Evolutionary conservation across 495 filamentous ascomycete species (phyloP).

Genomic region (Cenococcum geophilum): DNA sequence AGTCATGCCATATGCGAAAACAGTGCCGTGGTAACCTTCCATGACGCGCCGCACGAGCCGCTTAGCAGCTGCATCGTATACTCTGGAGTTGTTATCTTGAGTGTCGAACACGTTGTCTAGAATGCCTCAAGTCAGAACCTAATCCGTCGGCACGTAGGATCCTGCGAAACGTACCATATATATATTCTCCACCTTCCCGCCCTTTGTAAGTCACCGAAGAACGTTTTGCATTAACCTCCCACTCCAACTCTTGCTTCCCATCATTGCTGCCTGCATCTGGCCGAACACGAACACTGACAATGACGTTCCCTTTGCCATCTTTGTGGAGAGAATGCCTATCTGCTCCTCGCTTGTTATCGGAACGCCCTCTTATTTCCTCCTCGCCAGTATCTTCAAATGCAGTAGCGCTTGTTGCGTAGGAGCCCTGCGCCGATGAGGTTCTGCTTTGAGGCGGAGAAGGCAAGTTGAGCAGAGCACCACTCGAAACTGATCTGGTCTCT

Average conservation of each 20-base stretch:
- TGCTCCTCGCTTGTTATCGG: conserved; percentile 39
- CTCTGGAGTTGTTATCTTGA: conserved; percentile 84
- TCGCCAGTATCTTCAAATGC: conserved; percentile 72
- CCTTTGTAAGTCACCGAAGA: conserved; percentile 77
- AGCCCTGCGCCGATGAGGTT: conserved; percentile 83
- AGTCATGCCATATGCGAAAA: conserved; percentile 99
- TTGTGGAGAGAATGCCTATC: conserved; percentile 32
- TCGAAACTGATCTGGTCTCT: conserved; percentile 61
- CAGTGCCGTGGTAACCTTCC: conserved; percentile 98
- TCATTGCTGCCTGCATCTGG: conserved; percentile 66
- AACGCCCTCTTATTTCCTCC: conserved; percentile 40
- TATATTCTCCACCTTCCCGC: conserved; percentile 85
- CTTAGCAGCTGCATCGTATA: conserved; percentile 91
- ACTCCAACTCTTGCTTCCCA: conserved; percentile 69
- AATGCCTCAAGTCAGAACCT: conserved; percentile 22
- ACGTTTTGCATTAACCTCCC: conserved; percentile 82
- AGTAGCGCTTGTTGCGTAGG: conserved; percentile 83
- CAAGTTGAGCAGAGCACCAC: conserved; percentile 55
- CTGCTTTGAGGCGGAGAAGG: conserved; percentile 80
- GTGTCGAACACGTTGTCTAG: conserved; percentile 92
- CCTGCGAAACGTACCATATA: conserved; percentile 61
- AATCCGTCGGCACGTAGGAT: conserved; percentile 12
- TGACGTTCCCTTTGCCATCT: conserved; percentile 84
- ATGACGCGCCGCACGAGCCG: conserved; percentile 92
- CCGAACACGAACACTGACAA: conserved; percentile 90